Base-by-base conservation (phyloP, 2,329 filamentous ascomycete genomes). In the Chrysoporthe cubensis region DNA sequence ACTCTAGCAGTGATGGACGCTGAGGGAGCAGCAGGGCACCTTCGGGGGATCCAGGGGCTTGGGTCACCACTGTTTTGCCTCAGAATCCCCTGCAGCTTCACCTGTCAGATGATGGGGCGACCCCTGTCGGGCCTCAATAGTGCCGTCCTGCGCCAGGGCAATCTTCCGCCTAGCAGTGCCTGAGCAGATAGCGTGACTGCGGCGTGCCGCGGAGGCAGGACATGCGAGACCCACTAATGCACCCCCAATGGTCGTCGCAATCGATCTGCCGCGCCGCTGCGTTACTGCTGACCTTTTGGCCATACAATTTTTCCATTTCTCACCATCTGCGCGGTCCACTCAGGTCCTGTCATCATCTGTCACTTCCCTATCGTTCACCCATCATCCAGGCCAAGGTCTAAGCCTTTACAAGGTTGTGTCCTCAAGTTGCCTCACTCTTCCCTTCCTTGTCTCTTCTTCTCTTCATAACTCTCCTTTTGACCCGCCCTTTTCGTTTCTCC, bases 341-440 rank as follows among this genome's bases (percentile, higher is more conserved):
- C 18, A 40, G 34, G 54, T 40, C 59, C 59, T 34, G 42, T n/a
- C 43, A 46, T 46, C 42, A 37, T 32, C 14, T 37, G 16, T 50
- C 60, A 61, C 37, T 43, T 43, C 11, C 26, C 16, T 32, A 18
- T 44, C 26, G 54, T 9, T 43, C 16, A 37, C 18, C 32, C 32
- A 26, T 34, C 42, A 61, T 46, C 59, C 59, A 48, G 26, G 43
- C 13, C n/a, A 59, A 21, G 43, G 66, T 70, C 68, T 70, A 70
- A 70, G 68, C 68, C 68, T 42, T 62, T 67, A 40, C 68, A 65
- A 65, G 68, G 68, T 67, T 62, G 21, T 62, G 65, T 69, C 65
- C 65, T 69, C 62, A 43, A 37, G 18, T 46, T 62, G 59, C 50
- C 59, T 67, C 66, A 34, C 62, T 60, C 26, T 46, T 63, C 63